Percentiles rank a stretch among this genome's conserved stretches.
Conservation (phyloP, 768 basidiomycete species). For the Tricholoma terreum region DNA sequence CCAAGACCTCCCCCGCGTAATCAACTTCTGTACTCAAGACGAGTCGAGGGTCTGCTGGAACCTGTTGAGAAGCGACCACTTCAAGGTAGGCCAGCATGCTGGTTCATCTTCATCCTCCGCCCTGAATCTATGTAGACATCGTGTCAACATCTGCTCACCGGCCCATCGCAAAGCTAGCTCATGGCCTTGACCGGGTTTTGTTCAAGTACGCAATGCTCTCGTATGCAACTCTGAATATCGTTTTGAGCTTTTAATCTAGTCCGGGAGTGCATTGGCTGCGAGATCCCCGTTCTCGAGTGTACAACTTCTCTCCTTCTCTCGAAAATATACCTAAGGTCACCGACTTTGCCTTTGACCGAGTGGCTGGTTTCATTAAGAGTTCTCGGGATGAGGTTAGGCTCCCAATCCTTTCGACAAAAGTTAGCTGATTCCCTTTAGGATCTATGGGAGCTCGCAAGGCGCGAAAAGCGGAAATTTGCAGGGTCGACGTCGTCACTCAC, state of each 20-base stretch:
- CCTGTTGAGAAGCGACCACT: slow-evolving; percentile 12
- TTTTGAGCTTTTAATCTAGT: slow-evolving; percentile 36
- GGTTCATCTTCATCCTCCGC: not conserved
- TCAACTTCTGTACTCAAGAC: slow-evolving; percentile 24
- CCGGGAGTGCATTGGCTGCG: slow-evolving; percentile 87
- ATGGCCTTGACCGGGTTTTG: slow-evolving; percentile 67
- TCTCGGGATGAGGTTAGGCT: slow-evolving; percentile 65
- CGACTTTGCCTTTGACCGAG: slow-evolving; percentile 82
- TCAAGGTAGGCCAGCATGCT: slow-evolving; percentile 7
- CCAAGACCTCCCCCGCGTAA: slow-evolving; percentile 3
- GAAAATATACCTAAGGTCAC: slow-evolving; percentile 71
- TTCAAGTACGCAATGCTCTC: slow-evolving; percentile 28
- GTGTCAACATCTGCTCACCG: slow-evolving; percentile 40
- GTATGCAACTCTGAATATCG: not conserved
- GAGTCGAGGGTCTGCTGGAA: slow-evolving; percentile 34
- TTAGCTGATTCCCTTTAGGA: slow-evolving; percentile 43
- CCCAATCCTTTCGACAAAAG: not conserved
- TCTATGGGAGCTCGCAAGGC: slow-evolving; percentile 56
- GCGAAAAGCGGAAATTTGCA: slow-evolving; percentile 58
- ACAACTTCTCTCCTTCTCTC: slow-evolving; percentile 76
- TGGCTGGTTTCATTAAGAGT: slow-evolving; percentile 72
- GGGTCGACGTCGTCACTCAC: slow-evolving; percentile 92
- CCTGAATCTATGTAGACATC: slow-evolving; percentile 38
- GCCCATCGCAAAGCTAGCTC: slow-evolving; percentile 60
- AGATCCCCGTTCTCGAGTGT: slow-evolving; percentile 81